Evolutionary conservation across 2,329 filamentous ascomycete species (phyloP).

Genomic region (Dothideomycetes sp.): DNA sequence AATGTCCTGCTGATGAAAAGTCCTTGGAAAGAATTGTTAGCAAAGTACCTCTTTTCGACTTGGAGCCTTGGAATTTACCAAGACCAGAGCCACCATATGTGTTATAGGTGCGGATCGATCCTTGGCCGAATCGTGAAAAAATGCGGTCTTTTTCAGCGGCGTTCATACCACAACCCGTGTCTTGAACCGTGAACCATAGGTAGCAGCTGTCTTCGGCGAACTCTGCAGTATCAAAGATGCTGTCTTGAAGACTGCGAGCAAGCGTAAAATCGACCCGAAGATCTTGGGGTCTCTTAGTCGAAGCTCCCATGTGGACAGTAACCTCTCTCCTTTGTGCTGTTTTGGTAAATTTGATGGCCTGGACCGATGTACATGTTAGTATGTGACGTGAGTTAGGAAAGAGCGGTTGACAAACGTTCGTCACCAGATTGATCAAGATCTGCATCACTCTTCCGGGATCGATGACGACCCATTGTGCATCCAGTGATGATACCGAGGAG

Average conservation of each 20-base stretch:
- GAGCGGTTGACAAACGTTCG: no score
- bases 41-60: no score
- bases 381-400: conserved; percentile 17
- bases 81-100: conserved; percentile 61
- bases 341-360: conserved; percentile 37
- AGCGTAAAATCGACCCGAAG: conserved; percentile 26
- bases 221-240: conserved; percentile 26
- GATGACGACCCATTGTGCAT: conserved; percentile 20
- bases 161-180: conserved; percentile 29
- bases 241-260: conserved; percentile 18
- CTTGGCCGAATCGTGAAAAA: conserved; percentile 60
- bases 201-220: conserved; percentile 28
- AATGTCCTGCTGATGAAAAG: conserved; percentile 60
- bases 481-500: conserved; percentile 26
- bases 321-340: conserved; percentile 28
- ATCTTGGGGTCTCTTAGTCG: conserved; percentile 23
- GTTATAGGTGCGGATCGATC: conserved; percentile 55
- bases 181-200: conserved; percentile 27
- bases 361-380: no score
- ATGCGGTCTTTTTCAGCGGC: conserved; percentile 34
- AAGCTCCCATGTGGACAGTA: conserved; percentile 31
- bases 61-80: no score
- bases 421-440: conserved; percentile 25
- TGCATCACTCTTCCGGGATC: conserved; percentile 26
- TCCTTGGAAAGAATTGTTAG: no score